Conservation (phyloP, 495 filamentous ascomycete genomes). For the Daldinia grandis region DNA sequence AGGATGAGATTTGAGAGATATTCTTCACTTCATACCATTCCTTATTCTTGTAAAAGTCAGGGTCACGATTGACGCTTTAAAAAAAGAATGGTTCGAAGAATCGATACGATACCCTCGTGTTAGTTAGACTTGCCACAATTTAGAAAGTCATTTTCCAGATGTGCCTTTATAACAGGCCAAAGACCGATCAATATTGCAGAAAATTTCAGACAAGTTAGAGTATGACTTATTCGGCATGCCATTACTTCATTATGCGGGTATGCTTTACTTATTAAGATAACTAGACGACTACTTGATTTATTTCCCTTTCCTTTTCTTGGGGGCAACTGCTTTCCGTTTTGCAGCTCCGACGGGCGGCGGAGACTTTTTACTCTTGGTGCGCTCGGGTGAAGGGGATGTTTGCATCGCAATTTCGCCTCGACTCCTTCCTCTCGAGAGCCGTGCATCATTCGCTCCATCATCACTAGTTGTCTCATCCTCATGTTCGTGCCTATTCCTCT, state of each 20-base stretch:
- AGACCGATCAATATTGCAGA: background rate
- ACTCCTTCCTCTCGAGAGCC: slow-evolving; percentile 11
- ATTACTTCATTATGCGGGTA: slow-evolving; percentile 32
- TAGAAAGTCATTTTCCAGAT: background rate
- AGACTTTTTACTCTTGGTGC: slow-evolving; percentile 42
- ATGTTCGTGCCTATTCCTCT: slow-evolving; percentile 7
- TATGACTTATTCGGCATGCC: slow-evolving; percentile 29
- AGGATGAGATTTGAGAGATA: background rate
- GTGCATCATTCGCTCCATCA: slow-evolving; percentile 24
- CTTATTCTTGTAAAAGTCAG: slow-evolving; percentile 18
- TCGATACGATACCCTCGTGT: slow-evolving; percentile 34
- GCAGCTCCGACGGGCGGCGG: slow-evolving; percentile 28
- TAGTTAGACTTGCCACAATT: slow-evolving; percentile 24
- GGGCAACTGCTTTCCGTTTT: slow-evolving; percentile 43
- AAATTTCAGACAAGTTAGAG: background rate
- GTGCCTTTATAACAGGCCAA: background rate
- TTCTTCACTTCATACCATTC: slow-evolving; percentile 33
- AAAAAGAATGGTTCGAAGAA: slow-evolving; percentile 17
- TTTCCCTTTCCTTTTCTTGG: slow-evolving; percentile 45
- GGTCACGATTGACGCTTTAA: slow-evolving; percentile 34
- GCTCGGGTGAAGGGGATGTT: slow-evolving; percentile 41
- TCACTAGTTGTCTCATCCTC: slow-evolving; percentile 41
- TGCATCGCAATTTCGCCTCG: slow-evolving; percentile 33
- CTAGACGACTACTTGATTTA: slow-evolving; percentile 16
- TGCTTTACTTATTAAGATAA: slow-evolving; percentile 22